phyloP scores from a whole-genome alignment of 257 asterid genomes.

The Phtheirospermum japonicum region DNA sequence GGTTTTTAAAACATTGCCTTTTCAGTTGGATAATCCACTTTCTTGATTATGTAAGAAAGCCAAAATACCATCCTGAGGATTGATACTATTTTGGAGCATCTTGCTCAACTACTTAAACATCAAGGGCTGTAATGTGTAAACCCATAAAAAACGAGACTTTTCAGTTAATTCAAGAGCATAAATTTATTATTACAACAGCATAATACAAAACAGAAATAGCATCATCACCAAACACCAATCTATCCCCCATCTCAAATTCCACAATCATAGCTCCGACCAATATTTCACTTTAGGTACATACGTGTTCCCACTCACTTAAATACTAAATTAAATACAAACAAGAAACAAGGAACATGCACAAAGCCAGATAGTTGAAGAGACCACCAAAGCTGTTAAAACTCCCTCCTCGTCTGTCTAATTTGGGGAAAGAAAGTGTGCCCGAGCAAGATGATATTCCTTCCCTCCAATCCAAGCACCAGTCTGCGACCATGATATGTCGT shows the following conservation, averaged over 20 bases:
- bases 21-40: too few relatives aligned
- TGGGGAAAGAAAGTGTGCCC: constrained; percentile 81
- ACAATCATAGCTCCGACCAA: too few relatives aligned
- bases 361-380: background rate
- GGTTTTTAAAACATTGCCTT: too few relatives aligned
- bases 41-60: too few relatives aligned
- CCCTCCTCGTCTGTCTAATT: constrained; percentile 29
- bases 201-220: background rate
- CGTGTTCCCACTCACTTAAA: too few relatives aligned
- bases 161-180: background rate
- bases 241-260: background rate
- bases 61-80: too few relatives aligned
- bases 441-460: constrained; percentile 72
- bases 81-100: too few relatives aligned
- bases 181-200: background rate
- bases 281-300: background rate
- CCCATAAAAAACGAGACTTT: too few relatives aligned
- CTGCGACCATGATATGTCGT: constrained; percentile 78
- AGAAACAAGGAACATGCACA: constrained; percentile 9
- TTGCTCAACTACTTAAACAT: too few relatives aligned
- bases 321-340: constrained; percentile 12
- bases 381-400: too few relatives aligned
- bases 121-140: too few relatives aligned
- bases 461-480: constrained; percentile 86
- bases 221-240: background rate